These are phyloP conservation scores for Kockiozyma suomiensis DNA, from an alignment of 805 yeast species.

Conservation along the genomic window DNA sequence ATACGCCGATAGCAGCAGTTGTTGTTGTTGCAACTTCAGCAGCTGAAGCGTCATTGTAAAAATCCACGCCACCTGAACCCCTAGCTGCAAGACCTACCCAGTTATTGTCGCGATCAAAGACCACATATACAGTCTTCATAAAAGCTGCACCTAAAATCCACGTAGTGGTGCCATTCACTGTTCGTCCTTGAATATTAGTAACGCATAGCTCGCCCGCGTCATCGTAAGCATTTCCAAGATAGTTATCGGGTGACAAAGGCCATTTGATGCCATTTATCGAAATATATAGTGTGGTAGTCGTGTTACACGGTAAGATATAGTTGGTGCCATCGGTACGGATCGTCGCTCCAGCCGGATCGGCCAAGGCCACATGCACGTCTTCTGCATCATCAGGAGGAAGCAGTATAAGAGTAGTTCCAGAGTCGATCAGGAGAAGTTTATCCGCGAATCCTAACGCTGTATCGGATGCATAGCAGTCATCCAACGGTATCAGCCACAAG, in stretches of 20 bases:
- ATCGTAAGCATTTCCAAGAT: slow-evolving; percentile 54
- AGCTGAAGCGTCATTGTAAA: slow-evolving; percentile 11
- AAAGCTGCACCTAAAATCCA: slow-evolving; percentile 73
- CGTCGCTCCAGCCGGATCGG: slow-evolving; percentile 40
- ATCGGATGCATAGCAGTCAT: slow-evolving; percentile 45
- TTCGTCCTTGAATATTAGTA: slow-evolving; percentile 64
- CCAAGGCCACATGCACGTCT: slow-evolving; percentile 55
- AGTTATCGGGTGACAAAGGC: slow-evolving; percentile 49
- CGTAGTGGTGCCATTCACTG: slow-evolving; percentile 43
- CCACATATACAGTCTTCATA: slow-evolving; percentile 56
- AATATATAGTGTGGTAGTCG: slow-evolving; percentile 48
- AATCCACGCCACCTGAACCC: slow-evolving; percentile 23
- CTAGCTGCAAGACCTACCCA: slow-evolving; percentile 58
- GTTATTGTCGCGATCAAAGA: slow-evolving; percentile 56
- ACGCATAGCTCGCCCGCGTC: slow-evolving; percentile 57
- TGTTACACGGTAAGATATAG: slow-evolving; percentile 62
- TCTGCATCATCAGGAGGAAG: slow-evolving; percentile 59
- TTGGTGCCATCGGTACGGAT: slow-evolving; percentile 60
- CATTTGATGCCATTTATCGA: slow-evolving; percentile 51
- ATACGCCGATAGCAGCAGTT: neutral
- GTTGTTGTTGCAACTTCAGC: slow-evolving; percentile 10
- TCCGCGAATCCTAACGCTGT: slow-evolving; percentile 30
- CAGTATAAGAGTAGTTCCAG: slow-evolving; percentile 67
- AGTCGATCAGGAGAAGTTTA: slow-evolving; percentile 55
- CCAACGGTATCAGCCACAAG: slow-evolving; percentile 56